A percentile compares a stretch with the other conserved stretches of the same genome.
phyloP scores from a whole-genome alignment of 2,329 filamentous ascomycete species.

The Penicillium digitatum region DNA sequence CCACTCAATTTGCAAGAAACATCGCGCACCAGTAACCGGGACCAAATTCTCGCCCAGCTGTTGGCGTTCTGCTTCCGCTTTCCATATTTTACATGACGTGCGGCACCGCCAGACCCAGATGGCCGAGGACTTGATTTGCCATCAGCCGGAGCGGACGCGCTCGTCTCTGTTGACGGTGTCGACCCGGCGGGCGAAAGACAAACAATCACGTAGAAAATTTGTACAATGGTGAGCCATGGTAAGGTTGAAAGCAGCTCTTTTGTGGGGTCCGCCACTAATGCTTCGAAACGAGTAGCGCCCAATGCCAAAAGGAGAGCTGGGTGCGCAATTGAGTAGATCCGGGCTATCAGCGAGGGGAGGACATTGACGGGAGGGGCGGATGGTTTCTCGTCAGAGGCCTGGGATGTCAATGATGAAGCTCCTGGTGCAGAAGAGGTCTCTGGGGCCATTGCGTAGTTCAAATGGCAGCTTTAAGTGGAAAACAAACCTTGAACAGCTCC shows the following conservation, averaged over 20 bases:
- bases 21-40: slow-evolving; percentile 27
- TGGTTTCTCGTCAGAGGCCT: slow-evolving; percentile 23
- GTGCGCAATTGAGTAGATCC: slow-evolving; percentile 62
- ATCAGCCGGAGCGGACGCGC: not conserved
- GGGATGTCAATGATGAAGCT: slow-evolving; percentile 5
- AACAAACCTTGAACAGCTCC: slow-evolving; percentile 6
- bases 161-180: slow-evolving; percentile 19
- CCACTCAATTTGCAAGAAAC: not conserved
- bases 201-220: slow-evolving; percentile 56
- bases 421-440: slow-evolving; percentile 4
- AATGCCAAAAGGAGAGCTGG: slow-evolving; percentile 63
- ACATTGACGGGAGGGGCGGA: slow-evolving; percentile 45
- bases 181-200: slow-evolving; percentile 55
- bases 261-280: slow-evolving; percentile 67
- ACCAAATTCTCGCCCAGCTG: slow-evolving; percentile 16
- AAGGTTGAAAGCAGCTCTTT: slow-evolving; percentile 59
- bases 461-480: not conserved
- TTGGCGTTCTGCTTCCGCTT: slow-evolving; percentile 22
- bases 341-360: slow-evolving; percentile 48
- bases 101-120: slow-evolving; percentile 1
- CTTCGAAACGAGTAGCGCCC: slow-evolving; percentile 60
- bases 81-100: slow-evolving; percentile 20
- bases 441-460: slow-evolving; percentile 15
- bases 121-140: slow-evolving; percentile 16
- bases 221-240: slow-evolving; percentile 60